Evolutionary conservation across 257 asterid species (phyloP).

Genomic region (Solanum chilense): DNA sequence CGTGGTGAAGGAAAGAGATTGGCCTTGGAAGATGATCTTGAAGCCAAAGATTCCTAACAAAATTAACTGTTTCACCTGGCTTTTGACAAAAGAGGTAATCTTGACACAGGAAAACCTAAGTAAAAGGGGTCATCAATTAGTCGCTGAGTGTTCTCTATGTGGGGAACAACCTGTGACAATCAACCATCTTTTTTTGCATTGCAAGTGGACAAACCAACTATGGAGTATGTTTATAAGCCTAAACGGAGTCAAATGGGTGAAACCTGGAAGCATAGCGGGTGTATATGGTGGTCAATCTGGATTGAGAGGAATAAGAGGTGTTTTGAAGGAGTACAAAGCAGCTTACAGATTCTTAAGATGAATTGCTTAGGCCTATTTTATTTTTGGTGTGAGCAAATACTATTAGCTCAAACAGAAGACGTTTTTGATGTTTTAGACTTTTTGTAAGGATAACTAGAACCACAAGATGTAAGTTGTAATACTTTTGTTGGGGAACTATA

Average conservation of each 20-base stretch:
- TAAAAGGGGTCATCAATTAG: not conserved
- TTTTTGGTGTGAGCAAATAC: too few species aligned
- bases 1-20: not conserved
- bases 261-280: not conserved
- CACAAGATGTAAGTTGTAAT: too few species aligned
- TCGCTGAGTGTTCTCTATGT: not conserved
- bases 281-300: not conserved
- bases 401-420: too few species aligned
- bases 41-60: not conserved
- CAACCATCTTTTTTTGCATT: not conserved
- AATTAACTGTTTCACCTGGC: not conserved
- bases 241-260: not conserved
- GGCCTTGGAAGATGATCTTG: not conserved
- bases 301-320: not conserved
- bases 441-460: too few species aligned
- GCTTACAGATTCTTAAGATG: too few species aligned
- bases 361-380: too few species aligned
- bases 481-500: too few species aligned
- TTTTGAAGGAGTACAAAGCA: too few species aligned
- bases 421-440: too few species aligned
- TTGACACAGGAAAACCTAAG: not conserved
- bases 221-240: not conserved
- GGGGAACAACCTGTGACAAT: not conserved
- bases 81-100: not conserved
- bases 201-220: not conserved